Evolutionary conservation across 345 rosid species (phyloP).

Genomic region (thale cress (Arabidopsis thaliana)): DNA sequence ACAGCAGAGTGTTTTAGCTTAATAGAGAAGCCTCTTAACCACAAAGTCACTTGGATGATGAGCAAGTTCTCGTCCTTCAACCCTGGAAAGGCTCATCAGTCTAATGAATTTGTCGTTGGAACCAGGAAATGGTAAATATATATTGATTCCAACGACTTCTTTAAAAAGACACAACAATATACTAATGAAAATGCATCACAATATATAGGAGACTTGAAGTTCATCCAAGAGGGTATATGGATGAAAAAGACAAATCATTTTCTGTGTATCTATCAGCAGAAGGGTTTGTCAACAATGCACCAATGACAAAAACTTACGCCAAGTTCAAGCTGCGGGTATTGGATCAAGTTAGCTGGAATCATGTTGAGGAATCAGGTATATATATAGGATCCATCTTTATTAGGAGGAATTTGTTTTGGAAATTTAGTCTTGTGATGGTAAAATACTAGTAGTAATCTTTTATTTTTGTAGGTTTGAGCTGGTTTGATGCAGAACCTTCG

Average conservation of each 20-base stretch:
- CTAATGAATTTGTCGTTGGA: constrained; percentile 42
- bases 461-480: not conserved
- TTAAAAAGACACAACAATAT: not conserved
- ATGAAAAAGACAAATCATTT: constrained; percentile 12
- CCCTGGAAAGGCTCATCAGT: not conserved
- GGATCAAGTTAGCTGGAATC: constrained; percentile 21
- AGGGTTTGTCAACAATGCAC: constrained; percentile 28
- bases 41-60: constrained; percentile 45
- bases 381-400: not conserved
- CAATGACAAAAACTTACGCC: not conserved
- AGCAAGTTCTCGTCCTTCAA: constrained; percentile 32
- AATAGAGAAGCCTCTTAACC: constrained; percentile 34
- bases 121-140: constrained; percentile 33
- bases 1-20: constrained; percentile 38
- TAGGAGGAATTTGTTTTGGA: not conserved
- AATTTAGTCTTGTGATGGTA: not conserved
- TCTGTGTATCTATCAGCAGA: constrained; percentile 32
- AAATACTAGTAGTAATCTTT: not conserved
- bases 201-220: constrained; percentile 32
- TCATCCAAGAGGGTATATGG: constrained; percentile 23
- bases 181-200: not conserved
- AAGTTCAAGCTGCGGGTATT: constrained; percentile 31
- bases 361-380: constrained; percentile 21
- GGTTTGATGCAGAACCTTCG: not conserved
- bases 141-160: not conserved